phyloP scores from a whole-genome alignment of 1,139 yeast genomes.

The Saccharomycopsis hybrid region DNA sequence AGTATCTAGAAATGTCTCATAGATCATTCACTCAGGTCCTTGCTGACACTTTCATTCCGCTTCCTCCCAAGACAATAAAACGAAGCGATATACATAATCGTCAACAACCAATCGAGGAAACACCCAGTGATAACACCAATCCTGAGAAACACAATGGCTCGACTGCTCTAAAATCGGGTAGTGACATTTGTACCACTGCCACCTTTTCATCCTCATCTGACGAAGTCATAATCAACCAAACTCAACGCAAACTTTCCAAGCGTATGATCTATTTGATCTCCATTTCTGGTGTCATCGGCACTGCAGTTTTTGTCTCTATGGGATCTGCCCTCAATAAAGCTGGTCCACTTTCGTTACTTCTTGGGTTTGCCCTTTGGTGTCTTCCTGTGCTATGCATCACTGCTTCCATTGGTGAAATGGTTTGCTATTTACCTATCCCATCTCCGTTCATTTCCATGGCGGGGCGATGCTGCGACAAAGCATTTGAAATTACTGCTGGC shows the following conservation, averaged over 20 bases:
- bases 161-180: not conserved
- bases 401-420: conserved; percentile 78
- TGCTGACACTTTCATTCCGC: conserved; percentile 6
- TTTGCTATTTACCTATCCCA: conserved; percentile 64
- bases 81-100: no score
- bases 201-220: conserved; percentile 18
- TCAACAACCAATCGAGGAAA: no score
- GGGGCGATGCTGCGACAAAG: conserved; percentile 56
- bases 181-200: not conserved
- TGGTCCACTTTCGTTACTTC: conserved; percentile 71
- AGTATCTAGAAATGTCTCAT: no score
- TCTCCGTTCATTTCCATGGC: conserved; percentile 57
- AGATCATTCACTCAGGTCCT: not conserved
- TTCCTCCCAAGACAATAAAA: not conserved
- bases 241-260: conserved; percentile 41
- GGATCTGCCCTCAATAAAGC: conserved; percentile 65
- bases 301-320: conserved; percentile 68
- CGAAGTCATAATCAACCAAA: conserved; percentile 32
- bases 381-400: conserved; percentile 59
- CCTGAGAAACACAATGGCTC: not conserved
- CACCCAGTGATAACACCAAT: not conserved
- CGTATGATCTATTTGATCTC: conserved; percentile 74
- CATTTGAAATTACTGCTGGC: conserved; percentile 71
- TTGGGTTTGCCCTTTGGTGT: conserved; percentile 60
- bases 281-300: conserved; percentile 81